These are phyloP conservation scores for Fusarium bactridioides DNA, from an alignment of 2,329 filamentous ascomycete species.

Conservation along the genomic window DNA sequence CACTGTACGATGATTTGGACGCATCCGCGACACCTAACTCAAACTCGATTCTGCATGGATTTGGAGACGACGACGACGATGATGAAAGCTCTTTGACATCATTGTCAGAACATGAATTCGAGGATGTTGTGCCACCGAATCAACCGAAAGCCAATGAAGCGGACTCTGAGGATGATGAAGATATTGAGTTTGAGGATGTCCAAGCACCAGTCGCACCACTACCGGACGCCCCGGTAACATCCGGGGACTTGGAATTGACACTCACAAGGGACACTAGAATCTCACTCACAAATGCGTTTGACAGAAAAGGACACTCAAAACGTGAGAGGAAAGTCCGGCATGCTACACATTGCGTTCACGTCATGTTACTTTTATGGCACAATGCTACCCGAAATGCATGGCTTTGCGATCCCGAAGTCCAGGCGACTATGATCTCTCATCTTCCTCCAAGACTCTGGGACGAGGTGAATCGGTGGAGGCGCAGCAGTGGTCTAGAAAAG, in stretches of 20 bases:
- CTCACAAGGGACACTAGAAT: slow-evolving; percentile 66
- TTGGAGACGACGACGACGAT: slow-evolving; percentile 52
- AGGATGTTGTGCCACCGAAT: slow-evolving; percentile 53
- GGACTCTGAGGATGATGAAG: slow-evolving; percentile 47
- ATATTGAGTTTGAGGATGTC: slow-evolving; percentile 68
- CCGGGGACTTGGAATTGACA: slow-evolving; percentile 78
- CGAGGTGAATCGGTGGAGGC: slow-evolving; percentile 77
- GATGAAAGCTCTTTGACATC: slow-evolving; percentile 59
- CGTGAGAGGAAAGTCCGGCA: slow-evolving; percentile 80
- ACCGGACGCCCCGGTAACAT: slow-evolving; percentile 57
- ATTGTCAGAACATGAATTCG: slow-evolving; percentile 65
- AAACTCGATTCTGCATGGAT: slow-evolving; percentile 52
- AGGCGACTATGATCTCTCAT: slow-evolving; percentile 78
- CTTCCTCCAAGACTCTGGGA: slow-evolving; percentile 72
- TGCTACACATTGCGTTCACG: slow-evolving; percentile 86
- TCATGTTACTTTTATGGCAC: slow-evolving; percentile 87
- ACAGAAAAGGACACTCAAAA: slow-evolving; percentile 87
- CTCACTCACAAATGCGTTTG: slow-evolving; percentile 66
- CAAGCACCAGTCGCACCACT: slow-evolving; percentile 67
- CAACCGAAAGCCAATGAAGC: slow-evolving; percentile 47
- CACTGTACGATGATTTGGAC: slow-evolving; percentile 69
- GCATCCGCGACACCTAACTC: slow-evolving; percentile 54
- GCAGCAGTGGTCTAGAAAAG: slow-evolving; percentile 69
- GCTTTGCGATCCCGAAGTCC: slow-evolving; percentile 78
- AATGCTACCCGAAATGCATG: slow-evolving; percentile 87